Conservation (phyloP, 1,284 basidiomycete species). For the Tilletia setariae region DNA sequence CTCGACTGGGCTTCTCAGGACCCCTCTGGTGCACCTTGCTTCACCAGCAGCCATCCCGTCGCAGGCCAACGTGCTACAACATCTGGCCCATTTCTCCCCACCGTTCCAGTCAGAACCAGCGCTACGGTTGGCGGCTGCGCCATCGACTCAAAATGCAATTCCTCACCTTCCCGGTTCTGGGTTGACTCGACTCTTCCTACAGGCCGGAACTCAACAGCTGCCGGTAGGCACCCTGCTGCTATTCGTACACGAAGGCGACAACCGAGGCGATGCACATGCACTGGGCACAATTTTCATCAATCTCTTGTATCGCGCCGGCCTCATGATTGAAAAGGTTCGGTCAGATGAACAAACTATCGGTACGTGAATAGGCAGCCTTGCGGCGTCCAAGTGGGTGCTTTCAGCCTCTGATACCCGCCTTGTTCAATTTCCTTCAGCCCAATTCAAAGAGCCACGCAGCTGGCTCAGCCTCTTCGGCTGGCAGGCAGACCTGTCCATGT, state of each 20-base stretch:
- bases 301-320: not conserved
- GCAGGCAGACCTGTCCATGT: not conserved
- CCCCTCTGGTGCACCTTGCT: constrained; percentile 24
- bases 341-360: not conserved
- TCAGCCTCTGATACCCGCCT: not conserved
- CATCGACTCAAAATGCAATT: not conserved
- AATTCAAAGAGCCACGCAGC: constrained; percentile 2
- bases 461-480: constrained; percentile 9
- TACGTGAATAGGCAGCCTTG: not conserved
- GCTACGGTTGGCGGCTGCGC: not conserved
- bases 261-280: constrained; percentile 38
- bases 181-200: constrained; percentile 26
- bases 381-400: not conserved
- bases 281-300: constrained; percentile 15
- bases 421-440: not conserved
- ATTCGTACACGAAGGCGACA: constrained; percentile 46
- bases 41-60: constrained; percentile 15
- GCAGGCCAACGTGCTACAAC: not conserved
- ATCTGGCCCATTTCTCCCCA: not conserved
- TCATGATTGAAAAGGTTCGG: too few species aligned
- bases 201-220: not conserved
- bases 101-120: constrained; percentile 3
- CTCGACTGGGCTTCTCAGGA: not conserved
- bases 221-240: constrained; percentile 29
- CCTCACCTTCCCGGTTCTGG: constrained; percentile 36